Conservation (phyloP, 2,329 filamentous ascomycete species). For the Blastomyces parvus region DNA sequence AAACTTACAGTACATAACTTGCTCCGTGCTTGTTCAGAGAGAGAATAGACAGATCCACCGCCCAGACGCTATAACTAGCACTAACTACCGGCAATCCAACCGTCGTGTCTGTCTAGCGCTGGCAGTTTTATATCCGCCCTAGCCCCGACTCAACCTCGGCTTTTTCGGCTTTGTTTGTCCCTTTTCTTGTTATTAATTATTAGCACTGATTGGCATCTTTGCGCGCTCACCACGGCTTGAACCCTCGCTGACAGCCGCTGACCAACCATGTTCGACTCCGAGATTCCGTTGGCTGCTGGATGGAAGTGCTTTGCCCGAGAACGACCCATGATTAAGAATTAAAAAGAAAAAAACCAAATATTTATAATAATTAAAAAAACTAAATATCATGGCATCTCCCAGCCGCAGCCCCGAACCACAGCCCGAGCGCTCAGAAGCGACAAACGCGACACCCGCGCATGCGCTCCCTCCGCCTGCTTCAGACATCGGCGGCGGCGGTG, state of each 20-base stretch:
- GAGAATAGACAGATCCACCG: too few relatives aligned
- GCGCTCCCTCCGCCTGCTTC: background rate
- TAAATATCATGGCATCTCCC: background rate
- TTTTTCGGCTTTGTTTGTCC: background rate
- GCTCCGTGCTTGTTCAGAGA: too few relatives aligned
- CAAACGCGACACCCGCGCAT: conserved; percentile 3
- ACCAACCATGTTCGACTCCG: background rate
- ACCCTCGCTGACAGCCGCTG: background rate
- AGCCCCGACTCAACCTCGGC: conserved; percentile 1
- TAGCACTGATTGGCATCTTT: background rate
- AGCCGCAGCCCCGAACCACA: background rate
- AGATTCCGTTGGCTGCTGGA: background rate
- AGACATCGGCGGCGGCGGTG: background rate
- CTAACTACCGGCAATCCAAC: too few relatives aligned
- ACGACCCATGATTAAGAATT: background rate
- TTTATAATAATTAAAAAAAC: background rate
- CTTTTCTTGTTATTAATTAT: too few relatives aligned
- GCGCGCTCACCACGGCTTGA: too few relatives aligned
- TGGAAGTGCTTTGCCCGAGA: background rate
- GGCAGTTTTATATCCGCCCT: background rate
- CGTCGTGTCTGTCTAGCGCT: background rate
- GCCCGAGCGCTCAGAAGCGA: background rate
- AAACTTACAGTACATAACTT: too few relatives aligned
- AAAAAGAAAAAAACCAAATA: too few relatives aligned
- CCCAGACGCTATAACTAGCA: too few relatives aligned